A percentile compares a stretch with the other conserved stretches of the same genome.
Evolutionary conservation across 805 yeast species (phyloP).

Genomic region (Candida sanyiensis): DNA sequence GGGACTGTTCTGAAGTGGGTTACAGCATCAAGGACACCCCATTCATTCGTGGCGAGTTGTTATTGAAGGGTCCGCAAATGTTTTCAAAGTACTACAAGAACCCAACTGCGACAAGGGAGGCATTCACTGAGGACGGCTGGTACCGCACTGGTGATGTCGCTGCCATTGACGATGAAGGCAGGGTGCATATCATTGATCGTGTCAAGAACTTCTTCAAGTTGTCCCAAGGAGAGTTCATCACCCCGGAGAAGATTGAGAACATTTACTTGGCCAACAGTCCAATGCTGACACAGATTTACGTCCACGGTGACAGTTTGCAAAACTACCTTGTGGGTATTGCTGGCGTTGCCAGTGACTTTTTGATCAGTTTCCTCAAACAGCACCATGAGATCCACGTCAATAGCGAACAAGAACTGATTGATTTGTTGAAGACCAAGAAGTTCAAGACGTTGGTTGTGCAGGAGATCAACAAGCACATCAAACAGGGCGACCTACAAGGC

Average conservation of each 20-base stretch:
- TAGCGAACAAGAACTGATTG: slow-evolving; percentile 11
- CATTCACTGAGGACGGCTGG: slow-evolving; percentile 55
- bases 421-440: slow-evolving; percentile 16
- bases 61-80: slow-evolving; percentile 58
- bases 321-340: slow-evolving; percentile 56
- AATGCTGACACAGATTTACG: slow-evolving; percentile 47
- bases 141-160: slow-evolving; percentile 66
- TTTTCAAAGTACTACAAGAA: slow-evolving; percentile 51
- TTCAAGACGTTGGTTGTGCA: slow-evolving; percentile 17
- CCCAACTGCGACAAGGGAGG: slow-evolving; percentile 45
- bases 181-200: slow-evolving; percentile 59
- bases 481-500: slow-evolving; percentile 41
- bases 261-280: slow-evolving; percentile 49
- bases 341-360: slow-evolving; percentile 47
- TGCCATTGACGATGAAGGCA: slow-evolving; percentile 42
- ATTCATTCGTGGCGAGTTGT: slow-evolving; percentile 51
- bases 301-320: slow-evolving; percentile 58
- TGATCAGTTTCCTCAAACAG: slow-evolving; percentile 14
- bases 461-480: slow-evolving; percentile 19
- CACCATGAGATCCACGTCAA: slow-evolving; percentile 12
- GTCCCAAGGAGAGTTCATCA: slow-evolving; percentile 60
- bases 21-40: slow-evolving; percentile 34
- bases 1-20: slow-evolving; percentile 58
- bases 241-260: slow-evolving; percentile 72
- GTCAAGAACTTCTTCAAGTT: slow-evolving; percentile 74